Conservation (phyloP, 1,139 yeast genomes). For the Suhomyces ambrosiae region DNA sequence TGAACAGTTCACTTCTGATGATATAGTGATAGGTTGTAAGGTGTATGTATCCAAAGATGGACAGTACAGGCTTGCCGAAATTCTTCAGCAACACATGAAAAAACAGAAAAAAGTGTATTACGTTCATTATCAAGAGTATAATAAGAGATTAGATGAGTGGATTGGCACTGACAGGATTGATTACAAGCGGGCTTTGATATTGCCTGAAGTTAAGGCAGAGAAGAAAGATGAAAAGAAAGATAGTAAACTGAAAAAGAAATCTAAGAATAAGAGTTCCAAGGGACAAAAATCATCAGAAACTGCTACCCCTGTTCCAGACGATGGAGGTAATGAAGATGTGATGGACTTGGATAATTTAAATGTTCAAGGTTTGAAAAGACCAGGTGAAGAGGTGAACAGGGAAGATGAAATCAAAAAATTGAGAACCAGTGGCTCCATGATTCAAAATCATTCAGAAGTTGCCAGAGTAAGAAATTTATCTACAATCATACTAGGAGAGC, state of each 20-base stretch:
- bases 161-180: constrained; percentile 71
- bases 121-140: constrained; percentile 92
- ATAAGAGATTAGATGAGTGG: constrained; percentile 93
- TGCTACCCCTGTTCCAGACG: constrained; percentile 26
- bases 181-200: constrained; percentile 62
- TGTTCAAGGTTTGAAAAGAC: constrained; percentile 73
- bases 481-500: constrained; percentile 81
- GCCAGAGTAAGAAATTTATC: constrained; percentile 86
- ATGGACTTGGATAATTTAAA: constrained; percentile 86
- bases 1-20: constrained; percentile 40
- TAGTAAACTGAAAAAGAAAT: constrained; percentile 18
- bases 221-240: constrained; percentile 32
- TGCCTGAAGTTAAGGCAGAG: constrained; percentile 68
- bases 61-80: constrained; percentile 79
- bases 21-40: constrained; percentile 72
- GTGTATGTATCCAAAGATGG: constrained; percentile 81
- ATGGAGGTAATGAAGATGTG: constrained; percentile 53
- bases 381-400: constrained; percentile 71
- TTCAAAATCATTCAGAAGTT: constrained; percentile 85
- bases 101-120: constrained; percentile 81
- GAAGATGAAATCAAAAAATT: constrained; percentile 92
- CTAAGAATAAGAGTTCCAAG: constrained; percentile 13
- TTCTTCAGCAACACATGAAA: constrained; percentile 72
- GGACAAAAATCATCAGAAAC: constrained; percentile 20
- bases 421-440: constrained; percentile 95